Conservation (phyloP, 2,329 filamentous ascomycete species). For the Penicillium sp. region DNA sequence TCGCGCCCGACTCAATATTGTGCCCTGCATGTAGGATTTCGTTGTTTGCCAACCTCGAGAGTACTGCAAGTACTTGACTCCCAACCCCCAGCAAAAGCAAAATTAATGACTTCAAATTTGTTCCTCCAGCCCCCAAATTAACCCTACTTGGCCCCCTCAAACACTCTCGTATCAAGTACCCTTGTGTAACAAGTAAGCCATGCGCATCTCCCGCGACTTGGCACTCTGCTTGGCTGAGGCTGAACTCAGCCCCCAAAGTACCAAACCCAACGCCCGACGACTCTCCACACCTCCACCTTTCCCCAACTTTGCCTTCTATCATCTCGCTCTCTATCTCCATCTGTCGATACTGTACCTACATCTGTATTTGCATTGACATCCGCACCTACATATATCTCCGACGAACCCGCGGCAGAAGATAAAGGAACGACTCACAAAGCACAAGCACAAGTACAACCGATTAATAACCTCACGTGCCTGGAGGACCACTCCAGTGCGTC, state of each 20-base stretch:
- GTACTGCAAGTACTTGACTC: not conserved
- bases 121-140: not conserved
- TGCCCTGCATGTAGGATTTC: not conserved
- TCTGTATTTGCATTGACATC: not conserved
- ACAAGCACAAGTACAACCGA: not conserved
- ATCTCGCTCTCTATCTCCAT: not conserved
- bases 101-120: not conserved
- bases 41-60: not conserved
- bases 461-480: too few species aligned
- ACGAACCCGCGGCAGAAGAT: not conserved
- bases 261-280: slow-evolving; percentile 10
- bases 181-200: too few species aligned
- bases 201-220: not conserved
- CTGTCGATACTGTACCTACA: not conserved
- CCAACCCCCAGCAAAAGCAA: too few species aligned
- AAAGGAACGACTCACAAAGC: not conserved
- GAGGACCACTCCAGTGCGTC: too few species aligned
- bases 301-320: not conserved
- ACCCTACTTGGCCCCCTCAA: not conserved
- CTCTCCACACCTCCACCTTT: slow-evolving; percentile 14
- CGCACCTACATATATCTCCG: not conserved
- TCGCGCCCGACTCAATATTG: not conserved
- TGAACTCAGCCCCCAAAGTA: slow-evolving; percentile 11
- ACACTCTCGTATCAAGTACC: not conserved
- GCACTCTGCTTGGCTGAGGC: slow-evolving; percentile 3